These are phyloP conservation scores for Boletus pseudopeckii DNA, from an alignment of 768 basidiomycete genomes.

Conservation along the genomic window DNA sequence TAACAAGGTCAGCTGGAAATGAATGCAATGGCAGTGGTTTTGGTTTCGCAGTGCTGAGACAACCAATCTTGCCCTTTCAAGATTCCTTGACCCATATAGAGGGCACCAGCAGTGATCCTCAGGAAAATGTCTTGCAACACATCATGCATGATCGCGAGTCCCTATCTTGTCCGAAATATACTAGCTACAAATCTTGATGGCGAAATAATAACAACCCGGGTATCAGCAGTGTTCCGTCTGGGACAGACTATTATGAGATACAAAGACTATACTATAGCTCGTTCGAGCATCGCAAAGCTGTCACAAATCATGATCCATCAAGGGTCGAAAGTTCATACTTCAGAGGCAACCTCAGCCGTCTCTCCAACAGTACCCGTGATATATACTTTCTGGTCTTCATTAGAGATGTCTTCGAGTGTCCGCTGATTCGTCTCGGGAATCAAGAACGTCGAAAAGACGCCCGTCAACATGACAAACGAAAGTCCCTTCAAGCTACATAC, in stretches of 20 bases:
- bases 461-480: slow-evolving; percentile 79
- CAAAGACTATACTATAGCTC: too few relatives aligned
- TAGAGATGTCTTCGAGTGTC: slow-evolving; percentile 64
- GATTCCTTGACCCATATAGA: too few relatives aligned
- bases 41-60: too few relatives aligned
- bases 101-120: too few relatives aligned
- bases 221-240: neutral
- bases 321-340: neutral
- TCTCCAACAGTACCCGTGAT: neutral
- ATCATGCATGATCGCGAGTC: too few relatives aligned
- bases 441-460: slow-evolving; percentile 71
- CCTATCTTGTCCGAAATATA: too few relatives aligned
- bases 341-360: neutral
- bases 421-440: slow-evolving; percentile 68
- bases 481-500: slow-evolving; percentile 53
- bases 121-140: too few relatives aligned
- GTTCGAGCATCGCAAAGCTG: neutral
- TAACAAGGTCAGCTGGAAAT: too few relatives aligned
- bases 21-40: too few relatives aligned
- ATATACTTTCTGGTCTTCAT: slow-evolving; percentile 37
- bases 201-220: neutral
- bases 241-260: too few relatives aligned
- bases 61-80: too few relatives aligned
- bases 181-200: too few relatives aligned
- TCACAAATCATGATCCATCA: neutral